Conservation (phyloP, 768 basidiomycete species). For the Tylopilus sp. region DNA sequence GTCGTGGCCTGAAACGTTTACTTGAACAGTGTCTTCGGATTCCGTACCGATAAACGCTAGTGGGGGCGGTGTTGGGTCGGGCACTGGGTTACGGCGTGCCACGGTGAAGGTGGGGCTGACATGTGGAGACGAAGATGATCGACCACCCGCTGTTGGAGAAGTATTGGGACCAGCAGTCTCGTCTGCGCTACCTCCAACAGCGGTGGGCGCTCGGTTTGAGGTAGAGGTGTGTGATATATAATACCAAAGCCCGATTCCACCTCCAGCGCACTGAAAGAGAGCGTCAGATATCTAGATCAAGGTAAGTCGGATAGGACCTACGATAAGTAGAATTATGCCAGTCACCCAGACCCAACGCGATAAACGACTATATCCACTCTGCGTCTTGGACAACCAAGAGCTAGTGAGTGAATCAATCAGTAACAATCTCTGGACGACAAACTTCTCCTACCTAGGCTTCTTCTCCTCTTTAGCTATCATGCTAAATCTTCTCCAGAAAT, state of each 20-base stretch:
- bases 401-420: slow-evolving; percentile 30
- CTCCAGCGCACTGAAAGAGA: slow-evolving; percentile 43
- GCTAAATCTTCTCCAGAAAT: slow-evolving; percentile 85
- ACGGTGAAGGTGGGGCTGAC: slow-evolving; percentile 65
- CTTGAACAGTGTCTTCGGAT: slow-evolving; percentile 1
- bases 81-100: slow-evolving; percentile 34
- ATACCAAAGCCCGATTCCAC: slow-evolving; percentile 57
- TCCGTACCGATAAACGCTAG: slow-evolving; percentile 7
- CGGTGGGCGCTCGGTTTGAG: slow-evolving; percentile 50
- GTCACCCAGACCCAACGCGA: slow-evolving; percentile 70
- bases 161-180: slow-evolving; percentile 34
- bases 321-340: slow-evolving; percentile 56
- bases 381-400: slow-evolving; percentile 67
- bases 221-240: slow-evolving; percentile 52
- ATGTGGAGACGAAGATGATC: slow-evolving; percentile 30
- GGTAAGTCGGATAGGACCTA: slow-evolving; percentile 27
- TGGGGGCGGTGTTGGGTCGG: slow-evolving; percentile 19
- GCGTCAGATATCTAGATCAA: not conserved
- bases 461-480: slow-evolving; percentile 74
- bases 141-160: slow-evolving; percentile 11
- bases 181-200: slow-evolving; percentile 60
- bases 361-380: slow-evolving; percentile 46
- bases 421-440: not conserved
- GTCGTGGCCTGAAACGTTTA: slow-evolving; percentile 2
- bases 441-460: slow-evolving; percentile 42